These are phyloP conservation scores for Puccinia coronata DNA, from an alignment of 1,284 basidiomycete species.

Conservation along the genomic window DNA sequence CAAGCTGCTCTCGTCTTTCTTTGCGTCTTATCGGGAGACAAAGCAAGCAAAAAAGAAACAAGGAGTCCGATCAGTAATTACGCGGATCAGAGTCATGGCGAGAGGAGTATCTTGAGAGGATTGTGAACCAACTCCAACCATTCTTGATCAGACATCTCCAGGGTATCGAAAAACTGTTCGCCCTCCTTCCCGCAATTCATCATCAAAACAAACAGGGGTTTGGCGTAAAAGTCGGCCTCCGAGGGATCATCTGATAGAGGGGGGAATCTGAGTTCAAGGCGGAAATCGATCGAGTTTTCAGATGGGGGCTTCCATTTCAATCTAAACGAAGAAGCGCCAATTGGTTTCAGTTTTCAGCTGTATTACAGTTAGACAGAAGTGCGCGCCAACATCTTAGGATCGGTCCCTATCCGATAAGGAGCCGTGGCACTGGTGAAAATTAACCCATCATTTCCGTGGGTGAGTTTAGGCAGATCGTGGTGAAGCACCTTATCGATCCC, in stretches of 20 bases:
- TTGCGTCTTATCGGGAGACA: constrained; percentile 69
- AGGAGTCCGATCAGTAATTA: background rate
- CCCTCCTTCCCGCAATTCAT: constrained; percentile 60
- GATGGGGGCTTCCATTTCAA: constrained; percentile 99
- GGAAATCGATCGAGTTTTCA: constrained; percentile 98
- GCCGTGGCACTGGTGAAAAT: constrained; percentile 92
- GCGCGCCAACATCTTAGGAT: constrained; percentile 70
- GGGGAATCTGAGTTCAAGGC: constrained; percentile 87
- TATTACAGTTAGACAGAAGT: background rate
- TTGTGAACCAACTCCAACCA: constrained; percentile 73
- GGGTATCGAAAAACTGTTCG: constrained; percentile 83
- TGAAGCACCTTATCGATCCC: constrained; percentile 80
- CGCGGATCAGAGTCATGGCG: background rate
- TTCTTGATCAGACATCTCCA: constrained; percentile 83
- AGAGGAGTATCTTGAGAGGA: constrained; percentile 1
- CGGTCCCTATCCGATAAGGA: constrained; percentile 84
- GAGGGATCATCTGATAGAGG: constrained; percentile 64
- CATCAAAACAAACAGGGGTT: constrained; percentile 77
- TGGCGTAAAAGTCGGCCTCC: constrained; percentile 76
- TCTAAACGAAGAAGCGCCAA: constrained; percentile 61
- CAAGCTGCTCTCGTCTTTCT: constrained; percentile 76
- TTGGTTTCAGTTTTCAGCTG: background rate
- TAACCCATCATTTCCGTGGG: constrained; percentile 92
- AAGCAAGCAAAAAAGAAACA: constrained; percentile 13
- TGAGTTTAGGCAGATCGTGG: constrained; percentile 78